These are phyloP conservation scores for Dipodascopsis uninucleata DNA, from an alignment of 805 yeast genomes.

Conservation along the genomic window DNA sequence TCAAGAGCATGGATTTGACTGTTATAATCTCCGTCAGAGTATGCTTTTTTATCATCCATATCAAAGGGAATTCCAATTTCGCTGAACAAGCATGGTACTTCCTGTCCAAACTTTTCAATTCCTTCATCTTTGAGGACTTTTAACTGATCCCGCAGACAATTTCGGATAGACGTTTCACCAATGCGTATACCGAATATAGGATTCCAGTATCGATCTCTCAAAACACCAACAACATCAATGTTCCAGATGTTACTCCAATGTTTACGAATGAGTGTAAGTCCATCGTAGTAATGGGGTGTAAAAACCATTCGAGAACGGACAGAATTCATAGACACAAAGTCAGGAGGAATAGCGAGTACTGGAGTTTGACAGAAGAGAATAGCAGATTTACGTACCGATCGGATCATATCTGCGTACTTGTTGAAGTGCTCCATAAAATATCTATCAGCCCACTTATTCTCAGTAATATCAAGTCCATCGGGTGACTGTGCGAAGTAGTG, in stretches of 20 bases:
- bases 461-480: slow-evolving; percentile 41
- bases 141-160: slow-evolving; percentile 66
- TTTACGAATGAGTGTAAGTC: slow-evolving; percentile 86
- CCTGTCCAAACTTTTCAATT: slow-evolving; percentile 52
- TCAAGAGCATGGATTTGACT: slow-evolving; percentile 82
- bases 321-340: slow-evolving; percentile 48
- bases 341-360: slow-evolving; percentile 73
- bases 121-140: slow-evolving; percentile 65
- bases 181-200: slow-evolving; percentile 68
- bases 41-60: slow-evolving; percentile 80
- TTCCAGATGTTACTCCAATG: slow-evolving; percentile 80
- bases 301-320: slow-evolving; percentile 64
- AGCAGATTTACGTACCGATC: slow-evolving; percentile 44
- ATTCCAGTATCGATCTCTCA: slow-evolving; percentile 69
- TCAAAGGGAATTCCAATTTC: slow-evolving; percentile 99
- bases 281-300: slow-evolving; percentile 92
- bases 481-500: slow-evolving; percentile 51
- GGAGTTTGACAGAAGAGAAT: slow-evolving; percentile 77
- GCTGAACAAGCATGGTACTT: slow-evolving; percentile 72
- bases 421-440: slow-evolving; percentile 63
- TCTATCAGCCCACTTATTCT: slow-evolving; percentile 56
- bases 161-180: slow-evolving; percentile 71
- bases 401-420: slow-evolving; percentile 47
- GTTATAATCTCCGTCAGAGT: slow-evolving; percentile 57
- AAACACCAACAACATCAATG: slow-evolving; percentile 84